Evolutionary conservation across 495 filamentous ascomycete species (phyloP).

Genomic region (Cercophora newfieldiana): DNA sequence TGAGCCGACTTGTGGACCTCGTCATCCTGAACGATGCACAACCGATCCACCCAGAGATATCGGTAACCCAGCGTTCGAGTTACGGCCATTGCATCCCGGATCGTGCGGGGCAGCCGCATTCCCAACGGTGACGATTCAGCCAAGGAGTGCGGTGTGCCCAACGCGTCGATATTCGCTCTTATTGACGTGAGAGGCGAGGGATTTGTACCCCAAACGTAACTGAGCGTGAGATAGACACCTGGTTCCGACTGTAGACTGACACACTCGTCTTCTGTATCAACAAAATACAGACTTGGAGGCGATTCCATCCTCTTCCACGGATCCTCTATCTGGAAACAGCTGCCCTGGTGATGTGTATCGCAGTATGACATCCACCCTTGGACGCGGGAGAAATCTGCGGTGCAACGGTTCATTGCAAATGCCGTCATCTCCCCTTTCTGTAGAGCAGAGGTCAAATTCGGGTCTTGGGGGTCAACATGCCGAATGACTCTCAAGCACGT

Average conservation of each 20-base stretch:
- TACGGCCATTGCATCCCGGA: constrained; percentile 2
- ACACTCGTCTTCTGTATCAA: not conserved
- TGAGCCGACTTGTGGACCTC: not conserved
- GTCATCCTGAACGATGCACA: constrained; percentile 15
- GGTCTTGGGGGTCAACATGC: not conserved
- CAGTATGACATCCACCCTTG: not conserved
- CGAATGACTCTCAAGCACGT: not conserved
- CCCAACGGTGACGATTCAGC: not conserved
- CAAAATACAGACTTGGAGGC: not conserved
- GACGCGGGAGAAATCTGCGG: not conserved
- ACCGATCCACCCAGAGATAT: constrained; percentile 8
- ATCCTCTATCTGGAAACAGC: not conserved
- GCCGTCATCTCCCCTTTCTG: not conserved
- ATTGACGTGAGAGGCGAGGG: not conserved
- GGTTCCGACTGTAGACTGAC: not conserved
- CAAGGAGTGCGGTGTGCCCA: not conserved
- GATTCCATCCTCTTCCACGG: not conserved
- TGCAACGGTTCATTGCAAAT: not conserved
- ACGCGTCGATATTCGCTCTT: not conserved
- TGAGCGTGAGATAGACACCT: not conserved
- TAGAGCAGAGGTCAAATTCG: not conserved
- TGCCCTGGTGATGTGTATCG: not conserved
- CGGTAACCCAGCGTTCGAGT: not conserved
- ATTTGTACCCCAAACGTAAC: constrained; percentile 9
- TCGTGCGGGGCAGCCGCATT: not conserved